A percentile compares a stretch with the other conserved stretches of the same genome.
Evolutionary conservation across 1,139 yeast species (phyloP).

Genomic region (Candida tunisiensis): DNA sequence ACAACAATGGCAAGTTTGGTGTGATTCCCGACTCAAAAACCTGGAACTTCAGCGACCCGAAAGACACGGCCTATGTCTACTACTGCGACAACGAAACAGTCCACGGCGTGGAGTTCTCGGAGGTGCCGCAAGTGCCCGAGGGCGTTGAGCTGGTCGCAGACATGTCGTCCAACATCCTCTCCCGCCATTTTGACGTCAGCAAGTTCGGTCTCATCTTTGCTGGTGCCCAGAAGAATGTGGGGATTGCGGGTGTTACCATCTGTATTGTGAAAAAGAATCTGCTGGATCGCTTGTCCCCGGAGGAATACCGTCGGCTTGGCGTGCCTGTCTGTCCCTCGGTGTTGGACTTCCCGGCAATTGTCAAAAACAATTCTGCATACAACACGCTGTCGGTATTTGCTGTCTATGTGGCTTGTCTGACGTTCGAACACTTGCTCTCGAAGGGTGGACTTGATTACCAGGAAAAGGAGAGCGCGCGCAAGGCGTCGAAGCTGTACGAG

Average conservation of each 20-base stretch:
- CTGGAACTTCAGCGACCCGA: constrained; percentile 34
- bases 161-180: constrained; percentile 83
- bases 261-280: constrained; percentile 75
- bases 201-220: constrained; percentile 66
- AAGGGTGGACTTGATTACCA: constrained; percentile 48
- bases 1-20: constrained; percentile 36
- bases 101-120: constrained; percentile 74
- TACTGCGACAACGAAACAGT: constrained; percentile 96
- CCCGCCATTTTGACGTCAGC: constrained; percentile 63
- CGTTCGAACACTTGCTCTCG: constrained; percentile 40
- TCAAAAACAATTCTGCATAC: constrained; percentile 78
- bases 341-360: constrained; percentile 73
- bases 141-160: constrained; percentile 80
- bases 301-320: constrained; percentile 36
- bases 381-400: constrained; percentile 93
- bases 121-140: constrained; percentile 34
- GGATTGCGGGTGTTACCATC: constrained; percentile 86
- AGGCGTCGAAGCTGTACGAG: constrained; percentile 44
- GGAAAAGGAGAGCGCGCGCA: constrained; percentile 37
- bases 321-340: constrained; percentile 80
- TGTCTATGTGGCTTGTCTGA: constrained; percentile 68
- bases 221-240: constrained; percentile 98
- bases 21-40: constrained; percentile 49
- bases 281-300: constrained; percentile 50
- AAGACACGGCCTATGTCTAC: constrained; percentile 66